phyloP scores from a whole-genome alignment of 345 rosid species.

The Lepidium aucheri region DNA sequence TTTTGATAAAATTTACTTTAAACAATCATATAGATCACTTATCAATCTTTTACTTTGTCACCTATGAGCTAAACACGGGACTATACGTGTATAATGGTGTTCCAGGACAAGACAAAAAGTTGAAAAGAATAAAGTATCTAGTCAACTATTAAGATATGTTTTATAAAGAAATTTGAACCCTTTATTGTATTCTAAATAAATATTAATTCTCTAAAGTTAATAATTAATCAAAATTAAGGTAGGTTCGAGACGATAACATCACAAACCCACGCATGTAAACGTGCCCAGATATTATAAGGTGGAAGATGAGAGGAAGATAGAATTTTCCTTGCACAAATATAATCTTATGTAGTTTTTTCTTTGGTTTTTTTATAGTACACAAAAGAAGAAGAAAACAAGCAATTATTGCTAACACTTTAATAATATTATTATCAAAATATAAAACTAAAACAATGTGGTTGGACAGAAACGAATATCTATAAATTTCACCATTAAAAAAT shows the following conservation, averaged over 20 bases:
- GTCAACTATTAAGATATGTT: no score
- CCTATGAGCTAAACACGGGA: no score
- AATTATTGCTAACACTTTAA: no score
- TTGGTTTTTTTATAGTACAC: no score
- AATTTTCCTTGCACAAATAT: background rate
- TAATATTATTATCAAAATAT: background rate
- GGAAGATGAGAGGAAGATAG: background rate
- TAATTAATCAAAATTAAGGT: background rate
- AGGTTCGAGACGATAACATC: slow-evolving; percentile 2
- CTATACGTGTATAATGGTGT: background rate
- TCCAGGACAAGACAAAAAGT: background rate
- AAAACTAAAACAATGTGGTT: background rate
- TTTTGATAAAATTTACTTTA: no score
- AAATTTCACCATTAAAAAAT: no score
- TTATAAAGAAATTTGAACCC: background rate
- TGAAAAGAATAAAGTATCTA: background rate
- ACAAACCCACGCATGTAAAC: background rate
- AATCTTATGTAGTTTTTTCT: background rate
- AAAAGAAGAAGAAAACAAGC: no score
- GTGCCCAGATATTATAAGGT: background rate
- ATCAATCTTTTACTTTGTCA: no score
- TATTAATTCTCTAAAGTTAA: background rate
- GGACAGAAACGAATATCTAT: no score
- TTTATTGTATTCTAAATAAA: background rate
- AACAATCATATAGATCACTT: no score